A percentile compares a stretch with the other conserved stretches of the same genome.
These are phyloP conservation scores for Phoenix roebelenii DNA, from an alignment of 176 grass and related monocot species.

Conservation along the genomic window DNA sequence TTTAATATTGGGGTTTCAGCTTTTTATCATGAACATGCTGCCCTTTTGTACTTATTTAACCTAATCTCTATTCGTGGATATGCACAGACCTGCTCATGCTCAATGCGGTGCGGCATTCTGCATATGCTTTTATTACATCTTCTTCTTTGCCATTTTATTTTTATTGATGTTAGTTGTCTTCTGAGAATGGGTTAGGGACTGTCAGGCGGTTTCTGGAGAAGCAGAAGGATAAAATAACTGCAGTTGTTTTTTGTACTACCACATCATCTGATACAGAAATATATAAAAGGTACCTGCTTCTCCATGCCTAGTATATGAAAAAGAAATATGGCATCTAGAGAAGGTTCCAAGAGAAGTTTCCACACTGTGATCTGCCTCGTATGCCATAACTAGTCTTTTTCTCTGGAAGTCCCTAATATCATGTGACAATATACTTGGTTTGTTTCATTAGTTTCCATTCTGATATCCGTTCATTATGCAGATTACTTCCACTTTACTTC, in stretches of 20 bases:
- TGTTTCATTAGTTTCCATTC: no score
- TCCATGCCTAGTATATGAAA: constrained; percentile 4
- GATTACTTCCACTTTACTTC: constrained; percentile 93
- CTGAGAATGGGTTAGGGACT: constrained; percentile 50
- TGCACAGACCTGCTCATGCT: background rate
- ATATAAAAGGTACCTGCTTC: constrained; percentile 59
- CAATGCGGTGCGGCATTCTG: background rate
- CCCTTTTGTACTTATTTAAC: no score
- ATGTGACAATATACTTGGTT: no score
- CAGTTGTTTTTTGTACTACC: constrained; percentile 83
- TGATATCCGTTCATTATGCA: constrained; percentile 14
- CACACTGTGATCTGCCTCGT: no score
- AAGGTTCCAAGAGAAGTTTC: no score
- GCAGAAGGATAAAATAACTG: constrained; percentile 77
- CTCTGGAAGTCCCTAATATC: no score
- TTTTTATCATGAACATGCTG: background rate
- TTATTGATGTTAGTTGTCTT: constrained; percentile 10
- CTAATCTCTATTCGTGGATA: no score
- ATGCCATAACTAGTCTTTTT: no score
- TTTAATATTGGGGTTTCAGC: background rate
- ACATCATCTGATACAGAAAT: constrained; percentile 87
- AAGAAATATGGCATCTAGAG: no score
- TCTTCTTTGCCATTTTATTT: constrained; percentile 12
- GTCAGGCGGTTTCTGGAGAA: constrained; percentile 90
- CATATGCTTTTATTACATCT: background rate